Evolutionary conservation across 768 basidiomycete species (phyloP).

Genomic region (Amylocystis lapponica): DNA sequence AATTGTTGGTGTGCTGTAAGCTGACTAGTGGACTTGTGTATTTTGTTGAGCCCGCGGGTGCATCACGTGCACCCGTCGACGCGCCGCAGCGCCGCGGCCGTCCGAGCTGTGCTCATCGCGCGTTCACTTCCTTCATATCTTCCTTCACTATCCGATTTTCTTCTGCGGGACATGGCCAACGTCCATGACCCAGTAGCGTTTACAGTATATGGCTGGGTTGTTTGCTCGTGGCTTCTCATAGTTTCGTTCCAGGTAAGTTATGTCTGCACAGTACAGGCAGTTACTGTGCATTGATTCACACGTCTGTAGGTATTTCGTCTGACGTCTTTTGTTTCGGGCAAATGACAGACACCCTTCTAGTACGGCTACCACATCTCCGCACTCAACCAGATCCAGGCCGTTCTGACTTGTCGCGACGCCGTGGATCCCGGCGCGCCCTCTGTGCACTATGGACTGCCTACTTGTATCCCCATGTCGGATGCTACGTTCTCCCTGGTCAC

Average conservation of each 20-base stretch:
- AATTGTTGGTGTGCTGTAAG: neutral
- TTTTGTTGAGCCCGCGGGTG: constrained; percentile 5
- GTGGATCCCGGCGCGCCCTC: constrained; percentile 9
- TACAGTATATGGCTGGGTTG: constrained; percentile 56
- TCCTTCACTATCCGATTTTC: neutral
- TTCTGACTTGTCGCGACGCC: constrained; percentile 58
- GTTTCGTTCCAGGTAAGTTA: constrained; percentile 48
- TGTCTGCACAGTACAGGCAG: too few relatives aligned
- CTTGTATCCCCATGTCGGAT: constrained; percentile 78
- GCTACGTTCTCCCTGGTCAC: constrained; percentile 79
- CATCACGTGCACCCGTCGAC: neutral
- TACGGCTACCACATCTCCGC: constrained; percentile 94
- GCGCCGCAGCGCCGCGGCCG: neutral
- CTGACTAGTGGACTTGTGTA: neutral
- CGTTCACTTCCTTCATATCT: neutral
- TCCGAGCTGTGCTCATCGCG: neutral
- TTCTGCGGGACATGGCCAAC: constrained; percentile 1
- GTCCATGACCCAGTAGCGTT: constrained; percentile 31
- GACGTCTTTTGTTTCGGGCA: neutral
- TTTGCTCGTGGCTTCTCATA: constrained; percentile 64
- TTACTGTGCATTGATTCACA: constrained; percentile 1
- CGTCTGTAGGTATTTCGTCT: constrained; percentile 1
- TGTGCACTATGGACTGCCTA: constrained; percentile 41
- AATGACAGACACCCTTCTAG: constrained; percentile 31
- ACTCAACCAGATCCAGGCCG: constrained; percentile 82